Evolutionary conservation across 2,329 filamentous ascomycete species (phyloP).

Genomic region (Mycosphaerella sp.): DNA sequence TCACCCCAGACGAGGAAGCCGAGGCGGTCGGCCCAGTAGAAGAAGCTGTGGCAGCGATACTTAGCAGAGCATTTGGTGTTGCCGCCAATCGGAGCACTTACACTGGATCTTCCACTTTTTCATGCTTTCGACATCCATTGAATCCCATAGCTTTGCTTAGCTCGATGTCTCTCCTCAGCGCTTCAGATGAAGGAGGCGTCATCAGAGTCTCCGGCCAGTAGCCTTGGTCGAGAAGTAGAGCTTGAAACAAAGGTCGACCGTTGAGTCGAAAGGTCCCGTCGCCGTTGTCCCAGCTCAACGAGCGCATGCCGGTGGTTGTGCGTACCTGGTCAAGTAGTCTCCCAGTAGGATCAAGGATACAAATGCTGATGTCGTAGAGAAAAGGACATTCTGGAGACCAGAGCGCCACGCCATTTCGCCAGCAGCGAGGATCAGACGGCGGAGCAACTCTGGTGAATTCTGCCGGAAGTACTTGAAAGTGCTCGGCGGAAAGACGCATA

Average conservation of each 20-base stretch:
- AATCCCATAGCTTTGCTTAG: conserved; percentile 56
- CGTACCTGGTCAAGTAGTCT: conserved; percentile 50
- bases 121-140: conserved; percentile 60
- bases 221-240: conserved; percentile 55
- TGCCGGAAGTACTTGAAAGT: conserved; percentile 38
- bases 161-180: conserved; percentile 49
- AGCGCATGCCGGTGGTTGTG: conserved; percentile 58
- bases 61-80: background rate
- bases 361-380: conserved; percentile 52
- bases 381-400: conserved; percentile 56
- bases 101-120: conserved; percentile 57
- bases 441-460: conserved; percentile 34
- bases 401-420: conserved; percentile 54
- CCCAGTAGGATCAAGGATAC: conserved; percentile 42
- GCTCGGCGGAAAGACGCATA: conserved; percentile 45
- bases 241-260: conserved; percentile 54
- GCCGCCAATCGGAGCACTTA: background rate
- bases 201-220: conserved; percentile 58
- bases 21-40: conserved; percentile 56
- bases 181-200: conserved; percentile 48
- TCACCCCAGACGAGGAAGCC: conserved; percentile 60
- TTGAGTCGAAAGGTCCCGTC: conserved; percentile 57
- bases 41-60: conserved; percentile 35
- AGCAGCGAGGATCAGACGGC: conserved; percentile 37
- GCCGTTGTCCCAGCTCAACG: conserved; percentile 52